Base-by-base conservation (phyloP, 352 stramenopile species). In the Phytophthora citricola region DNA sequence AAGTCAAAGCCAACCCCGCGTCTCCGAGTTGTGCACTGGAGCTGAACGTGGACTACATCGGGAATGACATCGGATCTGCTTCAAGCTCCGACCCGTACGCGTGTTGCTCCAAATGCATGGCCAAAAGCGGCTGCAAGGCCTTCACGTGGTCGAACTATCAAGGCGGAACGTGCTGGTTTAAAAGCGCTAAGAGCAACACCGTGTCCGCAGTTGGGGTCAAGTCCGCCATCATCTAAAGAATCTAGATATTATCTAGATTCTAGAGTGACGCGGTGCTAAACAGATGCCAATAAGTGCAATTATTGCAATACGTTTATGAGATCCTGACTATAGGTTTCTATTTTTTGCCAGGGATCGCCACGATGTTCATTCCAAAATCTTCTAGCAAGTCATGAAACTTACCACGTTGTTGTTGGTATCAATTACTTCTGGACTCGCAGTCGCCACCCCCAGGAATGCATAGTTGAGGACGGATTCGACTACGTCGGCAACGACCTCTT, bases 111-210 rank as follows among this genome's bases (percentile, higher is more conserved):
- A 75, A 75, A 26, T 78, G 70, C 31, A 71, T 75, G 59, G 32
- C 48, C 48, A 61, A 41, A 24, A 53, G 41, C 5, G 59, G 59
- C 24, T 67, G 59, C 32, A 49, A 62, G 4, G 50, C 59, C 27
- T 88, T 77, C 55, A 68, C 79, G 24, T 90, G 75, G 74, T 77
- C 40, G 17, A 75, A 75, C 45, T 66, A 59, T 63, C 64, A 74
- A 31, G 64, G 63, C n/a, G 77, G 81, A 24, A 83, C 73, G 10
- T 90, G 78, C 72, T 90, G 69, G 61, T 66, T 90, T 48, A 90
- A 90, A 69, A 87, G 66, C 31, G 47, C 24, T 38, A 78, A 80
- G 44, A 63, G 71, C 10, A 12, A 55, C 9, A 59, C 59, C 1
- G 31, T 34, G 20, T 9, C 29, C 6, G 48, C 48, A 5, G 5